Conservation (phyloP, 2,329 filamentous ascomycete species). For the Coniochaeta sp. region DNA sequence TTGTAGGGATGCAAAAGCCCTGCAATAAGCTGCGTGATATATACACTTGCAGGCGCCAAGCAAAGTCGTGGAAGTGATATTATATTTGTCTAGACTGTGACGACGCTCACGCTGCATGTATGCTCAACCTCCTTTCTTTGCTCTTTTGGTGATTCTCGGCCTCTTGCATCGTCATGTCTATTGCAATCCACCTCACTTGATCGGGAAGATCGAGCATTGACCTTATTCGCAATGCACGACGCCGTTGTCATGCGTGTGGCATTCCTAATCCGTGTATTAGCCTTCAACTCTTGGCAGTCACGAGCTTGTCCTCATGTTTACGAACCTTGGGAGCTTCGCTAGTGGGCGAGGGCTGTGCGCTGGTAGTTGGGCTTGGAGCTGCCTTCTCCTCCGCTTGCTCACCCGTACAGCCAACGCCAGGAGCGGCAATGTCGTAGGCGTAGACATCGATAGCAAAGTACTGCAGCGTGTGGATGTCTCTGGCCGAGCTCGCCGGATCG, state of each 20-base stretch:
- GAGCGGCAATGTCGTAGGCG: conserved; percentile 56
- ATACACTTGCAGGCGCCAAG: too few relatives aligned
- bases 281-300: conserved; percentile 37
- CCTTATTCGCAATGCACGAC: conserved; percentile 27
- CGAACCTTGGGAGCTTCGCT: not conserved
- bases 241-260: conserved; percentile 34
- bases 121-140: too few relatives aligned
- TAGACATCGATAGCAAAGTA: conserved; percentile 65
- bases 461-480: conserved; percentile 57
- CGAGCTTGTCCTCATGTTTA: not conserved
- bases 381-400: conserved; percentile 10
- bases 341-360: not conserved
- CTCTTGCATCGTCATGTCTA: too few relatives aligned
- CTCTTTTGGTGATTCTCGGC: too few relatives aligned
- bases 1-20: too few relatives aligned
- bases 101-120: too few relatives aligned
- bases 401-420: conserved; percentile 55
- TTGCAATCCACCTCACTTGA: too few relatives aligned
- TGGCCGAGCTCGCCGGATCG: conserved; percentile 37
- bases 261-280: conserved; percentile 47
- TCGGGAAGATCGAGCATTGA: too few relatives aligned
- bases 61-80: too few relatives aligned
- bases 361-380: not conserved
- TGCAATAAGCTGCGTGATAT: too few relatives aligned
- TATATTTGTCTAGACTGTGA: too few relatives aligned